Evolutionary conservation across 306 rosid genomes (phyloP), one percentile per base, ranked within the genome.

Genomic region (Dalbergia oliveri): DNA sequence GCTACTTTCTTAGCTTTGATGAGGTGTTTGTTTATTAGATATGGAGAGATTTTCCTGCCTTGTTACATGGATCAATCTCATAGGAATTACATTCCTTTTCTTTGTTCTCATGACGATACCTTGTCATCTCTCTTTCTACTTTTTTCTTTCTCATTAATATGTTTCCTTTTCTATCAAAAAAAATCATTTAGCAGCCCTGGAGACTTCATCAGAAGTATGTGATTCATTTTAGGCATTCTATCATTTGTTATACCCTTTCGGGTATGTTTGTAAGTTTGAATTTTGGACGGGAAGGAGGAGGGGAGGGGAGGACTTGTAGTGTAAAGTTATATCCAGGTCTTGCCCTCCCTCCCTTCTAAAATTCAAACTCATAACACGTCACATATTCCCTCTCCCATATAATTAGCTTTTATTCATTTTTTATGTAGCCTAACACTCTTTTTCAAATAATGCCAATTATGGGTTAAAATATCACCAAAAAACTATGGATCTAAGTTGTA

Each of bases 391-490:
- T 51, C 45, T 53, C 56, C 12, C 61, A 26, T 54, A 35, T 21
- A 66, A 12, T 72, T 41, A 44, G 54, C 45, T 45, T 45, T 43
- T 72, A 21, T 73, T 73, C 56, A 11, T 54, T 53, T 68, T 66
- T 44, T 41, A 14, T 81, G 79, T 44, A 37, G 72, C 56, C 33
- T 79, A 21, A 33, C 35, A 47, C 4, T n/a, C 31, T 54, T 44
- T 15, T 73, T 19, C n/a, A 54, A 41, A 10, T 51, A 73, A 12
- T 57, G 16, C n/a, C 66, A 9, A 44, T 63, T 53, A 31, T 4
- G 4, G 60, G 69, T 56, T 73, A 56, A 16, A 57, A 31, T 41
- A n/a, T 15, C 33, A 59, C 54, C 4, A 12, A 57, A 11, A 78
- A 74, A 21, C 37, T 60, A 59, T 11, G 14, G 44, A 16, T 43